Base-by-base conservation (phyloP, 768 basidiomycete species). In the Calocybe cyanea region DNA sequence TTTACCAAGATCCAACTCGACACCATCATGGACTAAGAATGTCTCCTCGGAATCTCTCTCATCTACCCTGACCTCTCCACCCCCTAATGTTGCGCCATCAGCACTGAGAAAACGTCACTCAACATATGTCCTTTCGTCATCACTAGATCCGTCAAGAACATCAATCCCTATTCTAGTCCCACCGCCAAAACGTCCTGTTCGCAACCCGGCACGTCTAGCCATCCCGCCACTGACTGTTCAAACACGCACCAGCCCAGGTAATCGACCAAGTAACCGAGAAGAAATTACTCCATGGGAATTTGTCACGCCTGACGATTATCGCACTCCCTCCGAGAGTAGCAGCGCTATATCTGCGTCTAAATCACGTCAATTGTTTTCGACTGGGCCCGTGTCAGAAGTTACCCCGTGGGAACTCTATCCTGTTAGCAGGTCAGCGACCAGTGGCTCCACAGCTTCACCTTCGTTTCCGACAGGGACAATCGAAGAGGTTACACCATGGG, bases 201-300 rank as follows among this genome's bases (percentile, higher is more conserved):
- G 62, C 19, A 68, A 66, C 47, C 65, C 65, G 20, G 63, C 64
- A 19, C 62, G 62, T 23, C 39, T 31, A 31, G 50, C 28, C n/a
- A 18, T 37, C 28, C 18, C 43, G 7, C 32, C 33, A 25, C 40
- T 43, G 8, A 20, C 10, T 23, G 31, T 21, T 38, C 41, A 21
- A n/a, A 13, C 45, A n/a, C 46, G 52, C 17, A 41, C 37, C 13
- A 56, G 51, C 41, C n/a, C 37, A 14, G 50, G 43, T 4, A 46
- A 36, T 21, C 41, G 53, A 38, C 53, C 57, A 33, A 53, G 60
- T 24, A 35, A 58, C 13, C 53, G 56, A 25, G 60, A 61, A 46
- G 61, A 62, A 10, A 50, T 64, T 43, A 63, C 62, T 7, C 62
- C 65, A 34, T 66, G 64, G 69, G 68, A 71, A 53, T 57, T 71